Base-by-base conservation (phyloP, 192 early-diverging fungal genomes). In the Backusella parvicylindrica region DNA sequence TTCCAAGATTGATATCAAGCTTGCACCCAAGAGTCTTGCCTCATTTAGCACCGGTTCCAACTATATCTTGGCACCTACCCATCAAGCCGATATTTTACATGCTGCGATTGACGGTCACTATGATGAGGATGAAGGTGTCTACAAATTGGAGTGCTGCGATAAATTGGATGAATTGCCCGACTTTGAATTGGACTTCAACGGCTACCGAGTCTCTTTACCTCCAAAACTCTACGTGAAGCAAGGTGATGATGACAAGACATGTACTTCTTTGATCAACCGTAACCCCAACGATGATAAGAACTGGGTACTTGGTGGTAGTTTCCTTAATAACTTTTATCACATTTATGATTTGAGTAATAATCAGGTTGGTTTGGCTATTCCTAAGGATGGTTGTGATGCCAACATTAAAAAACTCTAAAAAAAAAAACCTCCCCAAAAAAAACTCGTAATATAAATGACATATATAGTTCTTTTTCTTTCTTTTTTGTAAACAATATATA, bases 301-400 rank as follows among this genome's bases (percentile, higher is more conserved):
- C 16, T 79, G 78, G 78, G 71, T 75, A 47, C 69, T 79, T 21
- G 78, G 78, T 41, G 64, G 60, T 32, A 38, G 70, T 6, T 79
- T 79, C 70, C 63, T 75, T 21, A 75, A 79, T 38, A 72, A 65
- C 43, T 79, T 79, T 66, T 79, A 79, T 68, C 69, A 70, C 47
- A 72, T 79, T 26, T 79, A 72, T 38, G 78, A 79, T 60, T n/a
- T 72, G 32, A 74, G 70, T 32, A 70, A 75, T 31, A 38, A 60
- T 26, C 73, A 74, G 13, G 47, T 79, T 18, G 78, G 78, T 43
- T 70, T 79, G 18, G 78, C 78, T 70, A 75, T 72, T 16, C 68
- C 73, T 1, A 71, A 68, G 26, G 64, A 63, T 18, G 38, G 70
- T 6, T 67, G 64, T 43, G 49, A 64, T 31, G 78, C 78, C 28